Evolutionary conservation across 2,329 filamentous ascomycete species (phyloP), one percentile per base, ranked within the genome.

Genomic region (Phialemoniopsis sp.): DNA sequence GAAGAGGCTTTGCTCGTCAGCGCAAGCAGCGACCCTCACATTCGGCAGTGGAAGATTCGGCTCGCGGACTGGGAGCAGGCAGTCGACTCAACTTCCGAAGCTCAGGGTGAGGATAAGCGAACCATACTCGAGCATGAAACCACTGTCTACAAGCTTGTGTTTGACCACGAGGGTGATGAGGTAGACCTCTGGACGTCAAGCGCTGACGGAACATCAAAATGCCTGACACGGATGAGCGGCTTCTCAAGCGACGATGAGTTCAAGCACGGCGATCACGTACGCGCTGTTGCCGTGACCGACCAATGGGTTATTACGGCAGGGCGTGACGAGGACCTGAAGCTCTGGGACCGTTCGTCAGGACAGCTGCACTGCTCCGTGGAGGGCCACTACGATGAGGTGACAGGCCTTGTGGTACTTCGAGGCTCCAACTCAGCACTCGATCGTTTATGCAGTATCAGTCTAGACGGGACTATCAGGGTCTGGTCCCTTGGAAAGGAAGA

Each of bases 331-430:
- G 81, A 95, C 52, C 73, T 98, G 42, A 86, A 94, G 52, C 76
- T 97, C 8, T 98, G 91, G 91, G 85, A 95, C 58, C 66, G 76
- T 34, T 57, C 80, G 44, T 83, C 80, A 8, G 88, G 87, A 8
- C n/a, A 10, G 5, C 67, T 94, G 26, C 76, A 85, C 55, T 86
- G 86, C 58, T 76, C 76, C 8, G 82, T 91, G 44, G 75, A 79
- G 29, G 93, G 93, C 0, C 93, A 98, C 64, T 97, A 80, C 56
- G 89, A 98, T 55, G 93, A 97, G 61, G 84, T 98, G 13, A 96
- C 89, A 1, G 88, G 84, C 29, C 63, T 97, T 32, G 70, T 85
- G 2, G 57, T 94, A 36, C 58, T 89, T 19, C 59, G 63, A 18
- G 64, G 64, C 40, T 45, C 51, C 1, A 47, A 52, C 15, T 62